These are phyloP conservation scores for Paramyrothecium sp. DNA, from an alignment of 2,329 filamentous ascomycete species.

Conservation along the genomic window DNA sequence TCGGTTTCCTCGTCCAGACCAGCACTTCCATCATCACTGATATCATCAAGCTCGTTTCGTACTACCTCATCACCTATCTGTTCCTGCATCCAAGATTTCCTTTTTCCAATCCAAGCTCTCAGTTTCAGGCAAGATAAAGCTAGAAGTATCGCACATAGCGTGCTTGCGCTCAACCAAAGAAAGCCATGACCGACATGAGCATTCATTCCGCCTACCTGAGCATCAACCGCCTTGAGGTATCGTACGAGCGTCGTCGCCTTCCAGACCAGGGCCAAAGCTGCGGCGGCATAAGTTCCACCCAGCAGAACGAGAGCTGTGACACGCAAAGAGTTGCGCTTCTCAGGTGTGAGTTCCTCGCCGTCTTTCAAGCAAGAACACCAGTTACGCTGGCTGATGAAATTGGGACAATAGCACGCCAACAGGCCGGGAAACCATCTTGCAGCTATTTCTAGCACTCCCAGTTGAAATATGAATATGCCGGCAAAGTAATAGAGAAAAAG, in stretches of 20 bases:
- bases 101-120: neutral
- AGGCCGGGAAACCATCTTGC: neutral
- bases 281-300: neutral
- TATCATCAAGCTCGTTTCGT: neutral
- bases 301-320: neutral
- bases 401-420: neutral
- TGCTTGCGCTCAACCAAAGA: neutral
- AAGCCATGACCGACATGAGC: neutral
- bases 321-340: neutral
- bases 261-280: neutral
- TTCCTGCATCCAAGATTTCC: neutral
- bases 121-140: neutral
- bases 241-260: neutral
- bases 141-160: neutral
- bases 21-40: neutral
- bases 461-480: neutral
- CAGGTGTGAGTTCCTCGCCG: neutral
- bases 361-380: neutral
- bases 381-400: neutral
- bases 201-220: neutral
- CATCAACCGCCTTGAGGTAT: neutral
- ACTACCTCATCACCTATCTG: neutral
- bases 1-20: no score
- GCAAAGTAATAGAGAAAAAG: neutral
- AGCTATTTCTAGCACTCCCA: neutral